Evolutionary conservation across 2,329 filamentous ascomycete genomes (phyloP), one percentile per base, ranked within the genome.

Genomic region (Pseudocercospora pini-densiflorae): DNA sequence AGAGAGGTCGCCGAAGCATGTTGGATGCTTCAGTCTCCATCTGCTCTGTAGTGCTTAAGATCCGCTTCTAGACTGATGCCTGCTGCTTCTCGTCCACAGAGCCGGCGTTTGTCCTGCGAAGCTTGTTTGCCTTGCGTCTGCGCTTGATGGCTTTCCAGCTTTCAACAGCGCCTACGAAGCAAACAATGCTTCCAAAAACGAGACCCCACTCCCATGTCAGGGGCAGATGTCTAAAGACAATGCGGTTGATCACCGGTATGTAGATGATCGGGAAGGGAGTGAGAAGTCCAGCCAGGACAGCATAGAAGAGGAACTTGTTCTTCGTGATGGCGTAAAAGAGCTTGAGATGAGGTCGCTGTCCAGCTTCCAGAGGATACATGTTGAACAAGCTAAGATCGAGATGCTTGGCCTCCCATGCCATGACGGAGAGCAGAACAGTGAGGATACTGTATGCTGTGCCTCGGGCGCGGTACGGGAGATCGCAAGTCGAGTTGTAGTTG

Each of bases 351-450:
- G 63, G 62, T 16, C 73, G 67, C 19, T 74, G 68, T 59, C 70
- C 68, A 6, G 23, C 31, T 60, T 72, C 69, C 45, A 69, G 72
- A 1, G 81, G 80, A 57, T 83, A 79, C 71, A 83, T 78, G 71
- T 82, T 81, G 75, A 83, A 83, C 3, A 83, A 72, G 7, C 76
- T 77, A 53, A 79, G 78, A 14, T 78, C 76, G 40, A 83, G 80
- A 65, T 82, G 80, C 68, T 82, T 83, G 64, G 82, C 80, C 71
- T 83, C 81, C 80, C 80, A 82, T 1, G 81, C 81, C n/a, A 81
- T 82, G 69, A 82, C 76, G 23, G 82, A 80, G 9, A 82, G 77
- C 0, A 82, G 73, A 3, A 81, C 77, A 0, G 81, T 82, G 12
- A 83, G 79, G 21, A 80, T 80, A 0, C 78, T 76, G 74, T 82